Evolutionary conservation across 2,329 filamentous ascomycete species (phyloP), one percentile per base, ranked within the genome.

Genomic region (Sporothrix euskadiensis): DNA sequence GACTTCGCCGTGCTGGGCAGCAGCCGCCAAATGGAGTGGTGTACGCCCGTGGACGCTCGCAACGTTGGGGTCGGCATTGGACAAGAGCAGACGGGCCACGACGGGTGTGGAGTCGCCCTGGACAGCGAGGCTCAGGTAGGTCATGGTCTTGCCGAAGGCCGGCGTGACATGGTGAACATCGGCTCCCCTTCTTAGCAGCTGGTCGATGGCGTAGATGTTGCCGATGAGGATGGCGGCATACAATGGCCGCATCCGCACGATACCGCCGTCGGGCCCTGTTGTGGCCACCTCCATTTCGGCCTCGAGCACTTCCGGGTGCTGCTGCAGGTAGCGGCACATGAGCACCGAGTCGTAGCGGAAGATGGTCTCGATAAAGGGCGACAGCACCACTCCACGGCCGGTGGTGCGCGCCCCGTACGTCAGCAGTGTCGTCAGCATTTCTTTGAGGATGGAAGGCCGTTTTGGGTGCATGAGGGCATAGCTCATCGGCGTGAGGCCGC

Each of bases 41-140:
- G 83, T 82, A 69, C 85, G 86, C 71, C 83, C 84, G 76, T 85
- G 86, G 72, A 83, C 81, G 61, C 79, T 80, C 41, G 82, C 78
- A n/a, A 85, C 82, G 69, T 86, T 85, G 10, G 88, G 78, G 71
- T 88, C 85, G 3, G 86, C 84, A 14, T 88, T 87, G 0, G 82
- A 83, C 1, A 81, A 79, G 54, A 83, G 81, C 52, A 89, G 79
- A 2, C 72, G 66, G 19, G 66, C 56, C 1, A 73, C 68, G 10
- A 73, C 9, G 30, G 66, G 10, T 5, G 47, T 26, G 1, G 68
- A 73, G n/a, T 66, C 57, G 47, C 47, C 22, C 35, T 61, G 57
- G n/a, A 71, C 72, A 56, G 72, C 68, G 4, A 73, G 68, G 3
- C 22, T 3, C 1, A 73, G 47, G 35, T 73, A 66, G 10, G 57